A percentile compares a stretch with the other conserved stretches of the same genome.
Evolutionary conservation across 176 grass and related monocot species (phyloP).

Genomic region (Bothriochloa decipiens): DNA sequence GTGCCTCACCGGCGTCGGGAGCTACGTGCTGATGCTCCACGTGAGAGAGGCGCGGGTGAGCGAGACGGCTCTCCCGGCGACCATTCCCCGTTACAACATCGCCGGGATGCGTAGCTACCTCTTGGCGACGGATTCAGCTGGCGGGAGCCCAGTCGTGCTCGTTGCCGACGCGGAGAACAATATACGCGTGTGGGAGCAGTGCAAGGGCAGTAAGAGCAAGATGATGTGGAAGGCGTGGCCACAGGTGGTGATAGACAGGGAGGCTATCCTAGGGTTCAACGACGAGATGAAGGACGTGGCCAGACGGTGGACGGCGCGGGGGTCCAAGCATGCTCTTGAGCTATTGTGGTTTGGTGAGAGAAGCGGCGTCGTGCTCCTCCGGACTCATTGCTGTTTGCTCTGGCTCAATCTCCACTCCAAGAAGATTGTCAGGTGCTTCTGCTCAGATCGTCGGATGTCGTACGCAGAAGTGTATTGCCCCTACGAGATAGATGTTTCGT

Average conservation of each 20-base stretch:
- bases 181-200: background rate
- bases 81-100: background rate
- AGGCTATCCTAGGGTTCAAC: background rate
- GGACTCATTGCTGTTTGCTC: background rate
- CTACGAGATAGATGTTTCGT: background rate
- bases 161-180: background rate
- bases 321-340: background rate
- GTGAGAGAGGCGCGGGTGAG: background rate
- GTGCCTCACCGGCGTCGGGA: background rate
- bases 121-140: background rate
- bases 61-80: background rate
- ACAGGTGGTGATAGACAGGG: background rate
- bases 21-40: background rate
- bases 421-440: background rate
- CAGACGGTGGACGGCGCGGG: background rate
- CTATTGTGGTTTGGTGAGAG: background rate
- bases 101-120: background rate
- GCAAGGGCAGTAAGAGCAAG: background rate
- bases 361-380: background rate
- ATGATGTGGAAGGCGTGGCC: background rate
- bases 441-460: background rate
- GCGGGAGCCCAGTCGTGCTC: background rate
- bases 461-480: background rate
- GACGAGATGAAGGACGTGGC: background rate
- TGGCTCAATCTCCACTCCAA: slow-evolving; percentile 8